These are phyloP conservation scores for Calamus simplicifolius DNA, from an alignment of 176 grass and related monocot genomes.

Conservation along the genomic window DNA sequence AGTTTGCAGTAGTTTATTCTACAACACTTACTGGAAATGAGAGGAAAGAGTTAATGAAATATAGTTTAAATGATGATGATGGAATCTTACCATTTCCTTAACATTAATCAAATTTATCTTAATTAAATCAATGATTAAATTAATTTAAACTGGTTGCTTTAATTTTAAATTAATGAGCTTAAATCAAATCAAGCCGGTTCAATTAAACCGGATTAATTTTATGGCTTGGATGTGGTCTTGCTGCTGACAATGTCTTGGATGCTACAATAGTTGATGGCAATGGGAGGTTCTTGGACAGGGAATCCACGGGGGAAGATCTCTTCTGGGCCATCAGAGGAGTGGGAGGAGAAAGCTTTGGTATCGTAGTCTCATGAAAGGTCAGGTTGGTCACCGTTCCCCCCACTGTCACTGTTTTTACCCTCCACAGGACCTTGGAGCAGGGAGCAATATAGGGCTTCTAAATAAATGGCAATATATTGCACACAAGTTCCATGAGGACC, in stretches of 20 bases:
- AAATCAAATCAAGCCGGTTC: too few relatives aligned
- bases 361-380: conserved; percentile 65
- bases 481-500: conserved; percentile 42
- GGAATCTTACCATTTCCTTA: too few relatives aligned
- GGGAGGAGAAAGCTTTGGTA: conserved; percentile 57
- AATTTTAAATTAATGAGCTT: too few relatives aligned
- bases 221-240: conserved; percentile 33
- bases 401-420: conserved; percentile 31
- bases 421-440: conserved; percentile 14
- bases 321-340: conserved; percentile 75
- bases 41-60: too few relatives aligned
- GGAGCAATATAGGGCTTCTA: conserved; percentile 23
- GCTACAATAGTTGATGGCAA: conserved; percentile 46
- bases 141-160: too few relatives aligned
- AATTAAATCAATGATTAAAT: too few relatives aligned
- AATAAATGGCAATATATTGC: conserved; percentile 53
- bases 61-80: too few relatives aligned
- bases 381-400: conserved; percentile 42
- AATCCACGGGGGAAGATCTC: conserved; percentile 43
- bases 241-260: conserved; percentile 49
- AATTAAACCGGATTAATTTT: too few relatives aligned
- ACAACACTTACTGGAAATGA: too few relatives aligned
- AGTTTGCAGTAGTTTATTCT: too few relatives aligned
- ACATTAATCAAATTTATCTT: too few relatives aligned
- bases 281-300: conserved; percentile 31